phyloP scores from a whole-genome alignment of 1,284 basidiomycete genomes.

The Ceraceosorus guamensis region DNA sequence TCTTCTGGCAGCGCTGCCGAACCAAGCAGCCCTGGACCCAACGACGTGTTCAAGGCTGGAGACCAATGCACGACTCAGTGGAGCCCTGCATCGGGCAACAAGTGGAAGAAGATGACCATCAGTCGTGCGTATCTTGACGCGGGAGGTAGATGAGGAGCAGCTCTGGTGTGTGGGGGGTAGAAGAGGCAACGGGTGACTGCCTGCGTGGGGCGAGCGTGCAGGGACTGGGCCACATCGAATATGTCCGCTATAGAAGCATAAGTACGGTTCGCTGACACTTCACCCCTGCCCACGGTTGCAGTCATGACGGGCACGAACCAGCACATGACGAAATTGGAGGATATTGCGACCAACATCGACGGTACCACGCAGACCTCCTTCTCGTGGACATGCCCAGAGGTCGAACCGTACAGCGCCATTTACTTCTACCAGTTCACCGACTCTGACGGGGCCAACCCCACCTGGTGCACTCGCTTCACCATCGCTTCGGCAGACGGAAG shows the following conservation, averaged over 20 bases:
- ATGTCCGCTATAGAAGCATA: background rate
- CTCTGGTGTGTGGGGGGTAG: no score
- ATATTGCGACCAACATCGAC: constrained; percentile 58
- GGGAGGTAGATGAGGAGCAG: no score
- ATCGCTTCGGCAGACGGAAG: constrained; percentile 59
- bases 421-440: constrained; percentile 45
- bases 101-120: constrained; percentile 12
- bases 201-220: no score
- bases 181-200: no score
- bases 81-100: constrained; percentile 5
- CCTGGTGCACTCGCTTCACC: constrained; percentile 74
- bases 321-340: constrained; percentile 63
- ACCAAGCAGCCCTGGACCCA: background rate
- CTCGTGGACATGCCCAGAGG: constrained; percentile 65
- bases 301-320: constrained; percentile 70
- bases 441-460: constrained; percentile 46
- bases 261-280: background rate
- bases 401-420: constrained; percentile 52
- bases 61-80: constrained; percentile 4
- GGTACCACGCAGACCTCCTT: constrained; percentile 56
- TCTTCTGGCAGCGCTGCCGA: background rate
- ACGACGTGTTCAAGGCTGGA: constrained; percentile 47
- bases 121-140: constrained; percentile 1
- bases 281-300: background rate
- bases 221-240: no score